These are phyloP conservation scores for Phialophora chinensis DNA, from an alignment of 2,329 filamentous ascomycete species.

Conservation along the genomic window DNA sequence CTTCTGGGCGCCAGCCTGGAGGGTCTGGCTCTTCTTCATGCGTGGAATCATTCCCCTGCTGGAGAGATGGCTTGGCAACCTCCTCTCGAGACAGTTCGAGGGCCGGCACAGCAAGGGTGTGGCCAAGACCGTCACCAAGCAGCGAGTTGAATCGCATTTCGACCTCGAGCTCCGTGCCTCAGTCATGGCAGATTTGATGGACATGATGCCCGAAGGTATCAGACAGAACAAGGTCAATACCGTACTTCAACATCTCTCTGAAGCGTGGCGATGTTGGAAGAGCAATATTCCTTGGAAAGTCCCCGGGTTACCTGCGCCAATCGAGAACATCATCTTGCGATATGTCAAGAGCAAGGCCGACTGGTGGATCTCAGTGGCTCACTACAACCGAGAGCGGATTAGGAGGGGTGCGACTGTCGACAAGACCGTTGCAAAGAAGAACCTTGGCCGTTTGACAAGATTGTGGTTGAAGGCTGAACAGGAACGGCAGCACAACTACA, in stretches of 20 bases:
- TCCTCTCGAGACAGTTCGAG: constrained; percentile 96
- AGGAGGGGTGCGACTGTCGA: constrained; percentile 95
- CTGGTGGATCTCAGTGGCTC: constrained; percentile 99
- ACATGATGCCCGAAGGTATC: constrained; percentile 99
- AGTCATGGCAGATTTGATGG: constrained; percentile 98
- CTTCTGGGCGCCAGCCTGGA: constrained; percentile 98
- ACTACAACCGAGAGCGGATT: constrained; percentile 98
- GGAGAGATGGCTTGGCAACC: constrained; percentile 95
- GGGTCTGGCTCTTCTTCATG: constrained; percentile 99
- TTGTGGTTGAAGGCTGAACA: constrained; percentile 98
- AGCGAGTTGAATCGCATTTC: constrained; percentile 98
- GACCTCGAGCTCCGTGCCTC: constrained; percentile 96
- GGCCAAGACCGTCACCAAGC: constrained; percentile 98
- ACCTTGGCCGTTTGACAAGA: constrained; percentile 89
- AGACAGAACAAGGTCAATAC: constrained; percentile 99
- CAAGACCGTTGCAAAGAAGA: constrained; percentile 99
- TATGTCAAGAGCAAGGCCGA: constrained; percentile 99
- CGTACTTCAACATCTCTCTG: constrained; percentile 93
- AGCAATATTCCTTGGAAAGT: constrained; percentile 99
- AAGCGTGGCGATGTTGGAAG: constrained; percentile 99
- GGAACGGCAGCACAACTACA: constrained; percentile 97
- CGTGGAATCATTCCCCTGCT: constrained; percentile 95
- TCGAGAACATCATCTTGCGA: constrained; percentile 97
- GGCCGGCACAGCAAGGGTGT: constrained; percentile 98
- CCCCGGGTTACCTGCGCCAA: constrained; percentile 90